Base-by-base conservation (phyloP, 331 rosid species). In the Malus hybrid region DNA sequence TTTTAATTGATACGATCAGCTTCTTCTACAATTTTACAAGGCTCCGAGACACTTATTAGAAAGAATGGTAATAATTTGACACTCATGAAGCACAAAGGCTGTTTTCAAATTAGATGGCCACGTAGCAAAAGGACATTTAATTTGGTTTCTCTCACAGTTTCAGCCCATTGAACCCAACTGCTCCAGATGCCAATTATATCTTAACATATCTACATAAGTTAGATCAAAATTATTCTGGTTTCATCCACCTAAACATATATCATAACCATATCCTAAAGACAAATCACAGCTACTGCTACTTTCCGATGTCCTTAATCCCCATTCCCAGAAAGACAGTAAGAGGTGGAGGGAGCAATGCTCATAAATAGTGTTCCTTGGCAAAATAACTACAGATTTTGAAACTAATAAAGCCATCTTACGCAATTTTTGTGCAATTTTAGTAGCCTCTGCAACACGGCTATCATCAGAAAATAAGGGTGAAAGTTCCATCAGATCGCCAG, bases 401-500 rank as follows among this genome's bases (percentile, higher is more conserved):
- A 15, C n/a, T 59, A 34, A 44, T 16, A 65, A 82, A 31, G 72
- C 46, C 42, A 76, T 67, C 92, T 85, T 89, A 95, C 99, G 86
- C 82, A 95, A 87, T 95, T 95, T 92, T 82, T 95, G 99, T 54
- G 99, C 99, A 81, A 95, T 90, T 60, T 96, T 85, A 79, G 99
- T 97, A 44, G 98, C 99, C 85, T 95, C 99, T 3, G 99, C 98
- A 89, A 92, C 99, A 76, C 98, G 98, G 76, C 93, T 87, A 78
- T 95, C 99, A 85, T 95, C 99, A 67, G 99, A 95, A 86, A 95
- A 95, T 71, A 95, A 84, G 67, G 99, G 96, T 68, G 99, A 95
- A 75, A 95, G 99, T 86, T 95, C 99, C 98, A 95, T 95, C 42
- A 95, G 85, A 81, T 95, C 99, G 1, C 98, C 99, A 5, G 98